Evolutionary conservation across 371 early-diverging fungal genomes (phyloP).

Genomic region (Rhizomucor pusillus): DNA sequence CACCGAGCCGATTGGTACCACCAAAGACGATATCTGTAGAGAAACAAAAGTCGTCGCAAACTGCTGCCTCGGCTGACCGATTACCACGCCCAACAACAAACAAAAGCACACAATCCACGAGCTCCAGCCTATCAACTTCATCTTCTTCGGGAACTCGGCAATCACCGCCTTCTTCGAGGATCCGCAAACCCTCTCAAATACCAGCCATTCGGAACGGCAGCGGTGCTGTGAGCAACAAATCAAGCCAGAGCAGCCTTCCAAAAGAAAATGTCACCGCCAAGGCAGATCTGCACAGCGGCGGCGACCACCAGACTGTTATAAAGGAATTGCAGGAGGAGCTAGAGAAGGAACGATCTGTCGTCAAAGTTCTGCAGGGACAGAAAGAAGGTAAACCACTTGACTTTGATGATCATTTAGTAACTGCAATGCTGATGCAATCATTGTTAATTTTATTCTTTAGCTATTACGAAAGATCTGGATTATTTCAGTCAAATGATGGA

Average conservation of each 20-base stretch:
- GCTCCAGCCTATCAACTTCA: conserved; percentile 1
- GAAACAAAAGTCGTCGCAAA: background rate
- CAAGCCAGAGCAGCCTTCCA: background rate
- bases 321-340: conserved; percentile 24
- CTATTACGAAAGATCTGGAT: conserved; percentile 45
- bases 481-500: conserved; percentile 47
- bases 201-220: conserved; percentile 1
- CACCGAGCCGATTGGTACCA: too few species aligned
- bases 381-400: conserved; percentile 33
- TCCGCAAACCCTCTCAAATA: conserved; percentile 17
- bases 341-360: conserved; percentile 30
- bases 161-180: conserved; percentile 3
- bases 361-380: conserved; percentile 35
- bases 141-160: conserved; percentile 5
- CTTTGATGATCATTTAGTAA: background rate
- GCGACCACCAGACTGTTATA: conserved; percentile 5
- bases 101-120: conserved; percentile 5
- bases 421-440: background rate
- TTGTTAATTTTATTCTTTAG: conserved; percentile 11
- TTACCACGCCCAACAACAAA: conserved; percentile 7
- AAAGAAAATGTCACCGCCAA: background rate
- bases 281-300: background rate
- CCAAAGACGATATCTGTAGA: too few species aligned
- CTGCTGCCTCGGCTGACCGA: background rate
- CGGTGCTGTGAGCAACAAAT: background rate